Conservation (phyloP, 306 rosid species). For the Casuarina cunninghamiana region DNA sequence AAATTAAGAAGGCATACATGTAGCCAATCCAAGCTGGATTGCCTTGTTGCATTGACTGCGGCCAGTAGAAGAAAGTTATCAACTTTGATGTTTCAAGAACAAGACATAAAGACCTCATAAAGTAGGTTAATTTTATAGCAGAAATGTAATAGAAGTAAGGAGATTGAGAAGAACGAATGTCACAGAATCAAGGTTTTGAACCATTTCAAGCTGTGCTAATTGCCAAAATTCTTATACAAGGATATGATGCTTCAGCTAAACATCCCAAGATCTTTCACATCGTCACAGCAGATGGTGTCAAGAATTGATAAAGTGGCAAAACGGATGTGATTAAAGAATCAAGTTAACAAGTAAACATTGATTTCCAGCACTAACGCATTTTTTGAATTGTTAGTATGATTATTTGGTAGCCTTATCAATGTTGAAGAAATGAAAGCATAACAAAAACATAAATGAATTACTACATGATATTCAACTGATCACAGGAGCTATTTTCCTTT, state of each 20-base stretch:
- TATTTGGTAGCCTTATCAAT: background rate
- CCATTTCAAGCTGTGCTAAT: background rate
- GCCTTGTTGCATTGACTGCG: constrained; percentile 91
- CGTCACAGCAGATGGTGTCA: background rate
- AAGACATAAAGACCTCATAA: constrained; percentile 1
- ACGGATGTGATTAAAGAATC: background rate
- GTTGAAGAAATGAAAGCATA: background rate
- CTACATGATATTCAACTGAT: background rate
- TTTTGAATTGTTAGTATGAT: background rate
- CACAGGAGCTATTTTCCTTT: background rate
- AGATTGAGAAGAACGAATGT: background rate
- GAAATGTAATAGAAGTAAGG: background rate
- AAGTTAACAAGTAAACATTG: background rate
- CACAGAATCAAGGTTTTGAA: background rate
- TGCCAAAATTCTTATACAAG: background rate
- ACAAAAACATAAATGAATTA: background rate
- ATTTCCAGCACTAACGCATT: background rate
- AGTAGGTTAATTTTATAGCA: constrained; percentile 12
- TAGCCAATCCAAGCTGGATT: constrained; percentile 86
- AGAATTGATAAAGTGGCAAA: background rate
- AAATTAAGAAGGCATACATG: constrained; percentile 72
- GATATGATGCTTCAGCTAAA: background rate
- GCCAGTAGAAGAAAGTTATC: constrained; percentile 24
- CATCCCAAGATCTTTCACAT: background rate
- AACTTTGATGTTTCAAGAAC: constrained; percentile 15